Base-by-base conservation (phyloP, 2,329 filamentous ascomycete species). In the Aspergillus chevalieri region DNA sequence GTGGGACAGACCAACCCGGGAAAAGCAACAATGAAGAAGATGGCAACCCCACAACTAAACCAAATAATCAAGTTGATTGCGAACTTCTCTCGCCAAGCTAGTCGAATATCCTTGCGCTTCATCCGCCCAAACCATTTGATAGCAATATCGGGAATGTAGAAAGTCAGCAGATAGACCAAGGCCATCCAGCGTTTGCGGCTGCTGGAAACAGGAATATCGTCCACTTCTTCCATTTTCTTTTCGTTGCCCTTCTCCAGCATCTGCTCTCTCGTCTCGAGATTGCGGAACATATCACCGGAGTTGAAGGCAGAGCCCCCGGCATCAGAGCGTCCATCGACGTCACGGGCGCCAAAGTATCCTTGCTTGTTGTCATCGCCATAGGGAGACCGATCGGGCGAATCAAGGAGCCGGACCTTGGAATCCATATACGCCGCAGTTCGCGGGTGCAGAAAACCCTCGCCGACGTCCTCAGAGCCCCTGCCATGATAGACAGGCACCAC, bases 21-120 rank as follows among this genome's bases (percentile, higher is more conserved):
- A 65, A 98, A 94, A 48, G 84, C 79, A 52, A 97, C 79, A 63
- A 97, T 89, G 77, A 98, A 87, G 76, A 98, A 98, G 49, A 86
- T 80, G 24, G 88, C 83, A 44, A 87, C 70, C 14, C 74, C 75
- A 72, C 92, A 97, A 65, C 80, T 82, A 50, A 92, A 74, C 93
- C 94, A 98, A 66, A 98, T 98, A 64, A 97, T 80, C 68, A 98
- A 78, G 75, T 98, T 98, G 78, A 98, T 98, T 47, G 93, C 92
- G 51, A 98, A 69, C 77, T 98, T 98, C 69, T 98, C 93, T 65
- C 93, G 81, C 93, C 93, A 98, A 0, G 93, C 93, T 66, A 87
- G 79, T 21, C 91, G 87, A 7, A 98, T 83, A 67, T 98, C 93
- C 66, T 94, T 94, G 53, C 93, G 87, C 52, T 86, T 81, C 86